These are phyloP conservation scores for Vinca major DNA, from an alignment of 305 asterid species.

Conservation along the genomic window DNA sequence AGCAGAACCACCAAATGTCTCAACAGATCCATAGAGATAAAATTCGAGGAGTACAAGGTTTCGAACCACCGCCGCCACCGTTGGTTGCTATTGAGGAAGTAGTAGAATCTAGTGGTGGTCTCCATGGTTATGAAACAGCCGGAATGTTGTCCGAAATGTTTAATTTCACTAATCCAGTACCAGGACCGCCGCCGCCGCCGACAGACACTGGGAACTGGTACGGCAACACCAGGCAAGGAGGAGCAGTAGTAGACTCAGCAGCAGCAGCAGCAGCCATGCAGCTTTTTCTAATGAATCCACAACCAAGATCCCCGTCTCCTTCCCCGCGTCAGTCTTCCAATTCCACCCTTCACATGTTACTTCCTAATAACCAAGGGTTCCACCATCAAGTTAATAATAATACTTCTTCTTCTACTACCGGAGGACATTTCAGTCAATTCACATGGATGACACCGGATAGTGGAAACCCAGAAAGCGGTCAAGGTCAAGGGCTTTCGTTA, in stretches of 20 bases:
- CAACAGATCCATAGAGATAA: slow-evolving; percentile 93
- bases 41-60: slow-evolving; percentile 50
- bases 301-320: slow-evolving; percentile 34
- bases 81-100: slow-evolving; percentile 47
- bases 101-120: slow-evolving; percentile 40
- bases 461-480: slow-evolving; percentile 13
- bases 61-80: slow-evolving; percentile 14
- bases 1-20: slow-evolving; percentile 43
- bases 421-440: slow-evolving; percentile 14
- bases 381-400: no score
- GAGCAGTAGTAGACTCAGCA: no score
- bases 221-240: no score
- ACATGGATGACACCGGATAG: slow-evolving; percentile 39
- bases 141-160: slow-evolving; percentile 93
- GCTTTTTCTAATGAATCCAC: slow-evolving; percentile 34
- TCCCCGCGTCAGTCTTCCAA: slow-evolving; percentile 28
- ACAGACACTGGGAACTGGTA: no score
- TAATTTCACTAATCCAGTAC: slow-evolving; percentile 36
- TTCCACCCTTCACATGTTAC: slow-evolving; percentile 54
- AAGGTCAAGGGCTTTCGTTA: slow-evolving; percentile 72
- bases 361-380: slow-evolving; percentile 38
- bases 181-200: no score
- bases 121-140: slow-evolving; percentile 57
- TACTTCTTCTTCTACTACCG: no score
- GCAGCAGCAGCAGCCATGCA: slow-evolving; percentile 91